Percentiles rank a stretch among this genome's conserved stretches.
Evolutionary conservation across 371 early-diverging fungal genomes (phyloP).

Genomic region (Ordospora pajunii): DNA sequence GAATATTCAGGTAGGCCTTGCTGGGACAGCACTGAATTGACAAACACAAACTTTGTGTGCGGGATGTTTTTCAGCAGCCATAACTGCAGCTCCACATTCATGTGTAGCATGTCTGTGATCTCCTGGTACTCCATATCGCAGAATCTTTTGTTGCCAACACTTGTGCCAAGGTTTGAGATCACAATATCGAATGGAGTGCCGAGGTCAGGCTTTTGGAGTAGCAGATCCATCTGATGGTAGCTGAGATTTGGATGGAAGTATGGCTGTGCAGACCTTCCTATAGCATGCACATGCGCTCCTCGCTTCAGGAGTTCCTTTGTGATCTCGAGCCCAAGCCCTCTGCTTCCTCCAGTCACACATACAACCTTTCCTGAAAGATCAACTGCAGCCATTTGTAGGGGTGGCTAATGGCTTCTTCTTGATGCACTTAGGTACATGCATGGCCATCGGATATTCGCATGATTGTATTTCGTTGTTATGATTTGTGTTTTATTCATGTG

Average conservation of each 20-base stretch:
- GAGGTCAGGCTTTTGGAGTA: background rate
- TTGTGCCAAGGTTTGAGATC: slow-evolving; percentile 47
- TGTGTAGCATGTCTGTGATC: slow-evolving; percentile 10
- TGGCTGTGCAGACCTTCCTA: slow-evolving; percentile 9
- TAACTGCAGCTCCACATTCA: slow-evolving; percentile 39
- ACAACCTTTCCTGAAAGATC: slow-evolving; percentile 3
- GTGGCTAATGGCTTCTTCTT: too few species aligned
- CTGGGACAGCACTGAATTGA: slow-evolving; percentile 44
- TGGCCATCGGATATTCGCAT: too few species aligned
- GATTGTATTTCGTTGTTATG: too few species aligned
- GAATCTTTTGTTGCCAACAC: slow-evolving; percentile 37
- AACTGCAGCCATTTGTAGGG: background rate
- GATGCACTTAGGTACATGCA: too few species aligned
- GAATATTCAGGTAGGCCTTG: slow-evolving; percentile 40
- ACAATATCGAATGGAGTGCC: slow-evolving; percentile 46
- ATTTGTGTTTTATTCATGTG: too few species aligned
- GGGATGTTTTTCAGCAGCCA: slow-evolving; percentile 21
- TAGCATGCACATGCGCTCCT: background rate
- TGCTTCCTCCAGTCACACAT: slow-evolving; percentile 26
- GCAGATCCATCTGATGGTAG: slow-evolving; percentile 37
- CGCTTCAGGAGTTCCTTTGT: slow-evolving; percentile 5
- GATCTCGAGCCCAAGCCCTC: slow-evolving; percentile 33
- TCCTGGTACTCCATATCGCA: slow-evolving; percentile 1
- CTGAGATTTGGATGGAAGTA: slow-evolving; percentile 10
- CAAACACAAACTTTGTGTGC: slow-evolving; percentile 51